phyloP scores from a whole-genome alignment of 257 asterid species.

The Fraxinus anomala region DNA sequence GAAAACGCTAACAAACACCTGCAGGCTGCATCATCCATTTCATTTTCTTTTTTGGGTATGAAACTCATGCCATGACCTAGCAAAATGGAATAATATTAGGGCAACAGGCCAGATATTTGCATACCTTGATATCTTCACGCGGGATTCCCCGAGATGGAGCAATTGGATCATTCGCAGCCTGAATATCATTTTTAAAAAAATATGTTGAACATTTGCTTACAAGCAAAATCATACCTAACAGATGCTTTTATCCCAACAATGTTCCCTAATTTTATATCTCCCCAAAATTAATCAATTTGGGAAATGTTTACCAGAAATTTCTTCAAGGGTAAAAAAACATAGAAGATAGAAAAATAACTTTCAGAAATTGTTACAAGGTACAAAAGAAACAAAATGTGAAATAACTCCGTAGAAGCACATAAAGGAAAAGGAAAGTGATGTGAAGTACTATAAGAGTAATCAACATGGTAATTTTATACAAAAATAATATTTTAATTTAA shows the following conservation, averaged over 20 bases:
- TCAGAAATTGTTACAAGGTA: not conserved
- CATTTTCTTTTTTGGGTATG: constrained; percentile 1
- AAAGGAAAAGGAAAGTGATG: not conserved
- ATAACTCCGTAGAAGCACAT: not conserved
- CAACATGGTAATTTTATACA: not conserved
- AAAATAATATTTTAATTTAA: not conserved
- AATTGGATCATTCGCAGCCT: constrained; percentile 98
- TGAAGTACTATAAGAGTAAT: not conserved
- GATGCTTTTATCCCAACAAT: constrained; percentile 2
- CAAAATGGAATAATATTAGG: constrained; percentile 6
- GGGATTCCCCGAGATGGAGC: constrained; percentile 96
- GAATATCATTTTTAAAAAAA: constrained; percentile 34
- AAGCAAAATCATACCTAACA: not conserved
- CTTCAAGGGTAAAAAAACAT: not conserved
- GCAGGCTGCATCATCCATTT: not conserved
- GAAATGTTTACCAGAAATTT: not conserved
- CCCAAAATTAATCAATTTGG: not conserved
- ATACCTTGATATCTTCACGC: constrained; percentile 81
- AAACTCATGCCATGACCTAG: not conserved
- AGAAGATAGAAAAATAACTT: constrained; percentile 2
- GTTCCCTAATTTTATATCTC: not conserved
- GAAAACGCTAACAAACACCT: not conserved
- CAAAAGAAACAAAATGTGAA: constrained; percentile 3
- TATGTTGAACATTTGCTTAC: constrained; percentile 10
- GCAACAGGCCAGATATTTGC: constrained; percentile 1